Percentiles rank a stretch among this genome's conserved stretches.
Conservation (phyloP, 176 grass and related monocot genomes). For the Phragmites australis region DNA sequence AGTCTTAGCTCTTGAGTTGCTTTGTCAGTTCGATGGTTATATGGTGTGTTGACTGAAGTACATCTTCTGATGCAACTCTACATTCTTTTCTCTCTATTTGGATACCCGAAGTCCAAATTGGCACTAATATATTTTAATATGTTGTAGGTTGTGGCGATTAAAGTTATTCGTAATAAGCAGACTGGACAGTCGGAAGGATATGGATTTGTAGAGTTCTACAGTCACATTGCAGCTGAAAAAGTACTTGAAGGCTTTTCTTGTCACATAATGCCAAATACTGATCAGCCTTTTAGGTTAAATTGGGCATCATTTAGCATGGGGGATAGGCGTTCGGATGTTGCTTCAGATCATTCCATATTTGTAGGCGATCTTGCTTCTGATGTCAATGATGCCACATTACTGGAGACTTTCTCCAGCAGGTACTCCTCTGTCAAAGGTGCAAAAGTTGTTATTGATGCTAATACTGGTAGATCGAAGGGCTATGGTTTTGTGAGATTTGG, state of each 20-base stretch:
- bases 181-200: constrained; percentile 96
- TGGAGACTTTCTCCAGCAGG: constrained; percentile 82
- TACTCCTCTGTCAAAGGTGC: constrained; percentile 95
- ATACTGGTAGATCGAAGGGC: constrained; percentile 91
- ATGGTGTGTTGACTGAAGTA: neutral
- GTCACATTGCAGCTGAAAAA: constrained; percentile 76
- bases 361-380: constrained; percentile 98
- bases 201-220: constrained; percentile 95
- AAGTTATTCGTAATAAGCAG: constrained; percentile 91
- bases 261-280: constrained; percentile 96
- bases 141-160: constrained; percentile 61
- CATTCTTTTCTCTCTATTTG: constrained; percentile 23
- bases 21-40: neutral
- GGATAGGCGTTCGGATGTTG: constrained; percentile 73
- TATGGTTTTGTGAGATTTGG: constrained; percentile 98
- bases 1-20: neutral
- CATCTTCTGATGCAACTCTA: neutral
- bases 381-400: constrained; percentile 74
- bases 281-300: constrained; percentile 93
- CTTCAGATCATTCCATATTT: constrained; percentile 93
- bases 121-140: constrained; percentile 13
- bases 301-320: constrained; percentile 99
- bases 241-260: constrained; percentile 76
- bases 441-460: constrained; percentile 98
- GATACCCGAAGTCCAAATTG: neutral